Conservation (phyloP, 2,329 filamentous ascomycete species). For the Fusarium dimerum region DNA sequence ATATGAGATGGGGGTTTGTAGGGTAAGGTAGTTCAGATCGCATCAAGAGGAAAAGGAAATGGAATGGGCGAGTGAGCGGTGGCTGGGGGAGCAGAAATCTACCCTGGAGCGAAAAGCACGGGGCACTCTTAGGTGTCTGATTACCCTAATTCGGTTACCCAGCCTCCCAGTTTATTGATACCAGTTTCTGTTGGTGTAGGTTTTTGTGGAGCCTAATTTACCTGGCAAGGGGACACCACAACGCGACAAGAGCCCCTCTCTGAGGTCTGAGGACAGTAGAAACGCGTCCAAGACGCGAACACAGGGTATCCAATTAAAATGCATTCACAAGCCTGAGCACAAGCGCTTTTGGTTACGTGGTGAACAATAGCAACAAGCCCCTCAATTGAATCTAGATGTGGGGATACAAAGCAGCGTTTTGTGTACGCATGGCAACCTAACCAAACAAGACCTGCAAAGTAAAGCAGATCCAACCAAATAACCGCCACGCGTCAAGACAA, state of each 20-base stretch:
- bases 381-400: constrained; percentile 14
- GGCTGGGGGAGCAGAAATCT: constrained; percentile 27
- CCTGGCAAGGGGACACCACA: constrained; percentile 15
- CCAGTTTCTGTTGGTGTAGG: constrained; percentile 6
- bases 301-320: constrained; percentile 25
- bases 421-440: constrained; percentile 1
- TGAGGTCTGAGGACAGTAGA: background rate
- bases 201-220: constrained; percentile 18
- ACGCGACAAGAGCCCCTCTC: constrained; percentile 22
- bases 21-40: constrained; percentile 25
- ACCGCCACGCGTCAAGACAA: background rate
- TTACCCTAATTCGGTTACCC: constrained; percentile 12
- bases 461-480: constrained; percentile 1
- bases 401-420: constrained; percentile 6
- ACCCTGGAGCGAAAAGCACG: constrained; percentile 26
- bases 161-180: constrained; percentile 25
- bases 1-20: constrained; percentile 25
- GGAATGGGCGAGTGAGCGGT: constrained; percentile 20
- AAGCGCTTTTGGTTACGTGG: constrained; percentile 6
- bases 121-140: background rate
- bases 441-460: background rate
- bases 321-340: constrained; percentile 4
- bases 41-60: constrained; percentile 20
- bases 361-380: constrained; percentile 20
- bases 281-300: constrained; percentile 35